Percentiles rank a stretch among this genome's conserved stretches.
Evolutionary conservation across 2,329 filamentous ascomycete genomes (phyloP).

Genomic region (Malbranchea zuffiana): DNA sequence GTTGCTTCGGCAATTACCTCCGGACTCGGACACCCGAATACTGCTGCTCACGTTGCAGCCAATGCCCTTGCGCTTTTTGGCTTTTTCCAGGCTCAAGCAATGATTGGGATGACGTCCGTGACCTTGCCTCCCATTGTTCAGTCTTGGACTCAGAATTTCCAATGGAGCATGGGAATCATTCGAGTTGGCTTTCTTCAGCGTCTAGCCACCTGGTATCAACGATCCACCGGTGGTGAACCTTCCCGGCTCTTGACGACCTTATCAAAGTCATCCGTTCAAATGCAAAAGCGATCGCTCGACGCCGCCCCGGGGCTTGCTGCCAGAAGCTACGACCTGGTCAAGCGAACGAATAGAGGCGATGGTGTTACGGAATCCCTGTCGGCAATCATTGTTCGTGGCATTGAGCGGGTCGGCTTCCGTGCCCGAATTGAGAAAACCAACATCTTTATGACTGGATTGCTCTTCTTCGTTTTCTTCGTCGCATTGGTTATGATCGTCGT

Average conservation of each 20-base stretch:
- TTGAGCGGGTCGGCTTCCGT: slow-evolving; percentile 79
- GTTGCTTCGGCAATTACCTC: slow-evolving; percentile 80
- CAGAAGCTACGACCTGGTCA: slow-evolving; percentile 38
- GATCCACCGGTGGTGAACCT: slow-evolving; percentile 77
- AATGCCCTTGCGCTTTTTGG: slow-evolving; percentile 89
- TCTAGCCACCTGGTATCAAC: slow-evolving; percentile 92
- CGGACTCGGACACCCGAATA: slow-evolving; percentile 83
- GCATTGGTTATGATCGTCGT: slow-evolving; percentile 62
- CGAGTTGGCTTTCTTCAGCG: slow-evolving; percentile 73
- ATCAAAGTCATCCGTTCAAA: slow-evolving; percentile 63
- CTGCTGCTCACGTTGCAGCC: slow-evolving; percentile 84
- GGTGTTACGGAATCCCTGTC: slow-evolving; percentile 43
- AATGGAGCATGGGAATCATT: slow-evolving; percentile 97
- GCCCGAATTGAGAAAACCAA: slow-evolving; percentile 80
- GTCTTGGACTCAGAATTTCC: slow-evolving; percentile 94
- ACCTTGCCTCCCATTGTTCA: slow-evolving; percentile 75
- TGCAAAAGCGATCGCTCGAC: slow-evolving; percentile 51
- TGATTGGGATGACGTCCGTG: slow-evolving; percentile 75
- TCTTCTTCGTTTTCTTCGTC: slow-evolving; percentile 80
- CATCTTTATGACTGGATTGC: slow-evolving; percentile 81
- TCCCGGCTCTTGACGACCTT: slow-evolving; percentile 67
- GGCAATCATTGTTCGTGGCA: slow-evolving; percentile 57
- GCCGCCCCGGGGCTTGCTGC: slow-evolving; percentile 20
- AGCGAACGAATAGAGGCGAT: slow-evolving; percentile 40
- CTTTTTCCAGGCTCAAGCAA: slow-evolving; percentile 90